Conservation (phyloP, 2,329 filamentous ascomycete genomes). For the Colletotrichum noveboracense region DNA sequence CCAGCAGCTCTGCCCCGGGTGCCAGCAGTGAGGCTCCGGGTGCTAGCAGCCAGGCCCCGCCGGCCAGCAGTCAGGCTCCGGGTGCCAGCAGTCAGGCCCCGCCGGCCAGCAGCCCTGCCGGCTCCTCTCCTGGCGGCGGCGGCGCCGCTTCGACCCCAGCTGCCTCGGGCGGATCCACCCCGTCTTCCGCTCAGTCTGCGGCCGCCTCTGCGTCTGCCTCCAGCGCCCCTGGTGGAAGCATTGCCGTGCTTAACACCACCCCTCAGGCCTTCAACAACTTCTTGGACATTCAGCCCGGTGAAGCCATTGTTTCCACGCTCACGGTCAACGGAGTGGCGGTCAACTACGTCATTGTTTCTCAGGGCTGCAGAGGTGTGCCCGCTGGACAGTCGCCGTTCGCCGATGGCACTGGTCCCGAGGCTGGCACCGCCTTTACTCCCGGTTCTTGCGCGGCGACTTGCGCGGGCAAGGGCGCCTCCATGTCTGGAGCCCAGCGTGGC, state of each 20-base stretch:
- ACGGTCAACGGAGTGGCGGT: not conserved
- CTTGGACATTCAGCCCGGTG: not conserved
- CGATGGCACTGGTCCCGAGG: not conserved
- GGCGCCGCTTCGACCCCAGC: not conserved
- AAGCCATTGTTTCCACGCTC: not conserved
- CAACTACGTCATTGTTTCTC: not conserved
- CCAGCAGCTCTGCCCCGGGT: not conserved
- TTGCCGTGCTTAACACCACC: not conserved
- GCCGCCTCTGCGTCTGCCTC: not conserved
- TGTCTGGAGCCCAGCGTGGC: not conserved
- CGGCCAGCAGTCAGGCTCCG: not conserved
- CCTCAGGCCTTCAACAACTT: not conserved
- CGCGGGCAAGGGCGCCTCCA: not conserved
- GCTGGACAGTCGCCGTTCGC: constrained; percentile 6
- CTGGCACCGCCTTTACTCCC: not conserved
- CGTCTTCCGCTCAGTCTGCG: not conserved
- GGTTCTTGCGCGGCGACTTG: not conserved
- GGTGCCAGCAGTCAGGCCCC: not conserved
- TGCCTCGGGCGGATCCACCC: not conserved
- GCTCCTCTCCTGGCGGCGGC: not conserved
- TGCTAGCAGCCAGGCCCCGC: not conserved
- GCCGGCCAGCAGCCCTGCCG: not conserved
- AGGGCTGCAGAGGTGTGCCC: not conserved
- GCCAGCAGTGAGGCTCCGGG: not conserved
- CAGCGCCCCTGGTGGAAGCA: not conserved